phyloP scores from a whole-genome alignment of 2,329 filamentous ascomycete species.

The Microdochium paspali region DNA sequence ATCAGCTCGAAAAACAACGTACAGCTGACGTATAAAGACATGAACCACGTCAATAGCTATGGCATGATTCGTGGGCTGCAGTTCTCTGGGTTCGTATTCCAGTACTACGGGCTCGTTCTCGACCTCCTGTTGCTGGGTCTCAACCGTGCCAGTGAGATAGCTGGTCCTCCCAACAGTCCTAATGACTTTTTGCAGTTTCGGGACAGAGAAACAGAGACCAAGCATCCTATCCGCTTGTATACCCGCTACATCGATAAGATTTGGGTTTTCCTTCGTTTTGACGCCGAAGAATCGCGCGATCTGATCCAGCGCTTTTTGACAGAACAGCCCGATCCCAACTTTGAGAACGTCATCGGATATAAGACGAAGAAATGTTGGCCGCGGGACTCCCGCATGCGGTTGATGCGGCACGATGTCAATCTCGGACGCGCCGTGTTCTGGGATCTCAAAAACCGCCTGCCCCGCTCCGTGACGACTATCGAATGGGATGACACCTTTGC shows the following conservation, averaged over 20 bases:
- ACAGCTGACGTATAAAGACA: slow-evolving; percentile 97
- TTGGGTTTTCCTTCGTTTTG: slow-evolving; percentile 95
- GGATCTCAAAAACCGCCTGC: slow-evolving; percentile 95
- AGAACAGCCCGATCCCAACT: slow-evolving; percentile 96
- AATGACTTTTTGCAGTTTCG: slow-evolving; percentile 98
- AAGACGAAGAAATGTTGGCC: slow-evolving; percentile 99
- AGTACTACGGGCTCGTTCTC: slow-evolving; percentile 94
- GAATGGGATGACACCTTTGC: slow-evolving; percentile 99
- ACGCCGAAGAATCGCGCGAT: slow-evolving; percentile 87
- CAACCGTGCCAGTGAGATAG: slow-evolving; percentile 95
- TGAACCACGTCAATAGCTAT: slow-evolving; percentile 99
- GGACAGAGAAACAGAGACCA: slow-evolving; percentile 82
- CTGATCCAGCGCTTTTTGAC: slow-evolving; percentile 96
- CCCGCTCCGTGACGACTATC: slow-evolving; percentile 89
- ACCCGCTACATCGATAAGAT: slow-evolving; percentile 97
- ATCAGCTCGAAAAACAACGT: slow-evolving; percentile 99
- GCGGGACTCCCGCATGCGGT: slow-evolving; percentile 89
- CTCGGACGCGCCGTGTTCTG: slow-evolving; percentile 96
- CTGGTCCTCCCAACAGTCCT: slow-evolving; percentile 82
- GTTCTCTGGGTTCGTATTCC: slow-evolving; percentile 97
- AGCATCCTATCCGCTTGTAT: slow-evolving; percentile 95
- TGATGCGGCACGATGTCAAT: slow-evolving; percentile 99
- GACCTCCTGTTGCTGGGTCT: slow-evolving; percentile 86
- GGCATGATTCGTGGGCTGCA: slow-evolving; percentile 97
- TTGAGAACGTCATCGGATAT: slow-evolving; percentile 98